Percentiles rank a stretch among this genome's conserved stretches.
phyloP scores from a whole-genome alignment of 306 rosid genomes.

The Pyrus pyrifolia region DNA sequence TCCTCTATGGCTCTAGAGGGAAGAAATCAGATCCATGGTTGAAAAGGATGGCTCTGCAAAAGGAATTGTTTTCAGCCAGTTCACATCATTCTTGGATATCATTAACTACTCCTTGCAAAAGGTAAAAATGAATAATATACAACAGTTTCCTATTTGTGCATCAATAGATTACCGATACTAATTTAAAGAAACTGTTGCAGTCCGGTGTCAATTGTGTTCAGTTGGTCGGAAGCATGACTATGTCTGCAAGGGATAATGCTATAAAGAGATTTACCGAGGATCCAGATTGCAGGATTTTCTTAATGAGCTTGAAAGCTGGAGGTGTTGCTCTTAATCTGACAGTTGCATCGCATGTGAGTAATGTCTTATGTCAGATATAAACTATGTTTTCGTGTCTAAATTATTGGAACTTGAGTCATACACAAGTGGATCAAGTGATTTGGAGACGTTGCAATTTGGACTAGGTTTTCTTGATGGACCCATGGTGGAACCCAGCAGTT shows the following conservation, averaged over 20 bases:
- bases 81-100: slow-evolving; percentile 92
- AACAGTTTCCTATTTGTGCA: neutral
- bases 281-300: slow-evolving; percentile 84
- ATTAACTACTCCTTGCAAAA: slow-evolving; percentile 64
- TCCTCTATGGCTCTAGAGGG: slow-evolving; percentile 51
- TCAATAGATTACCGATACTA: slow-evolving; percentile 4
- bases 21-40: slow-evolving; percentile 87
- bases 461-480: slow-evolving; percentile 95
- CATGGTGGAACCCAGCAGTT: slow-evolving; percentile 99
- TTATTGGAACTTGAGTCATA: neutral
- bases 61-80: slow-evolving; percentile 92
- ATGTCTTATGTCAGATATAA: neutral
- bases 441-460: neutral
- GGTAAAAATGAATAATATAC: slow-evolving; percentile 34
- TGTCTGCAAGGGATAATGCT: slow-evolving; percentile 67
- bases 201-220: slow-evolving; percentile 77
- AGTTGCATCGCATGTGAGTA: slow-evolving; percentile 77
- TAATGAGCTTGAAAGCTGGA: slow-evolving; percentile 97
- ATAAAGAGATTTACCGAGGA: slow-evolving; percentile 68
- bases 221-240: slow-evolving; percentile 77
- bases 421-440: neutral
- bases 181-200: slow-evolving; percentile 39
- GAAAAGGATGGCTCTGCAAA: slow-evolving; percentile 95
- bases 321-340: slow-evolving; percentile 96
- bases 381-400: neutral